Percentiles rank a stretch among this genome's conserved stretches.
These are phyloP conservation scores for Stagonosporopsis rhizophila DNA, from an alignment of 2,329 filamentous ascomycete genomes.

Conservation along the genomic window DNA sequence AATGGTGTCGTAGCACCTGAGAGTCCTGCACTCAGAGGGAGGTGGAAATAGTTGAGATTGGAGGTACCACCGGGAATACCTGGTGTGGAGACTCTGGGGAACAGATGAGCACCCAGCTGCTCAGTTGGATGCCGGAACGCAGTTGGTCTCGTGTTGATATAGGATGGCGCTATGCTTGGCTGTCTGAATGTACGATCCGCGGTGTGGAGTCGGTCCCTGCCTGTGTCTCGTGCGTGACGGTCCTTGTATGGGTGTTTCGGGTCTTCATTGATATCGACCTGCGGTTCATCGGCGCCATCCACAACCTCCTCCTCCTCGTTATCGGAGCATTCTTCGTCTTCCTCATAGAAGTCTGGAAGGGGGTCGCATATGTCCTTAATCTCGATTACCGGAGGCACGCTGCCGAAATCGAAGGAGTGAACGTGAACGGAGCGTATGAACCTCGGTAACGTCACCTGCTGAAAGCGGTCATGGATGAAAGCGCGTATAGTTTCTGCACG, in stretches of 20 bases:
- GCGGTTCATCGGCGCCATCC: conserved; percentile 38
- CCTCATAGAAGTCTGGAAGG: conserved; percentile 94
- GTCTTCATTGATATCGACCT: conserved; percentile 35
- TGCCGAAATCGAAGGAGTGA: conserved; percentile 92
- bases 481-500: conserved; percentile 86
- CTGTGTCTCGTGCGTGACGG: conserved; percentile 33
- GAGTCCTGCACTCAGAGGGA: conserved; percentile 73
- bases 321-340: conserved; percentile 70
- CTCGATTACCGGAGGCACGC: conserved; percentile 80
- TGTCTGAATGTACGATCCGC: conserved; percentile 27
- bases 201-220: conserved; percentile 25
- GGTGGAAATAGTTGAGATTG: conserved; percentile 83
- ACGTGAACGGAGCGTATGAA: conserved; percentile 97
- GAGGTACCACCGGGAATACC: conserved; percentile 73
- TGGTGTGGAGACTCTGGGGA: conserved; percentile 60
- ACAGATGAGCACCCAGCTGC: conserved; percentile 36
- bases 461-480: conserved; percentile 96
- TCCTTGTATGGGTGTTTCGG: conserved; percentile 46
- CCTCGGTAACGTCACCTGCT: conserved; percentile 85
- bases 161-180: conserved; percentile 32
- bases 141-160: conserved; percentile 36
- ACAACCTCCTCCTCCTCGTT: conserved; percentile 58
- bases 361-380: conserved; percentile 98
- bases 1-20: conserved; percentile 81
- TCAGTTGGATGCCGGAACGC: conserved; percentile 44